These are phyloP conservation scores for Fusarium tupiense DNA, from an alignment of 2,329 filamentous ascomycete species.

Conservation along the genomic window DNA sequence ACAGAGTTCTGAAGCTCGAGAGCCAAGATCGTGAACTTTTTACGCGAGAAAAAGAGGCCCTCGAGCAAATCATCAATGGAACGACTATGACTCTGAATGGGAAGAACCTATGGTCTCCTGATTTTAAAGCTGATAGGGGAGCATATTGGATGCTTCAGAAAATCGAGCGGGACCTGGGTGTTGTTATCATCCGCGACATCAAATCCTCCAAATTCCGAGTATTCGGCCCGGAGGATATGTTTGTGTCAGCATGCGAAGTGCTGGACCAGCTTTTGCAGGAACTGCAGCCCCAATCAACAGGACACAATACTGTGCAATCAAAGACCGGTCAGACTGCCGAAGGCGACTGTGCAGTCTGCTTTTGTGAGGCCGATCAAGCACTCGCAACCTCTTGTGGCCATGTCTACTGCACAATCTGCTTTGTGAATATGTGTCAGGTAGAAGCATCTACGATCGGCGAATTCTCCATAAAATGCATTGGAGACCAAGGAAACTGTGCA, in stretches of 20 bases:
- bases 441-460: neutral
- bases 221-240: neutral
- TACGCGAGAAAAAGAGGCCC: neutral
- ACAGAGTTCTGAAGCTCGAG: slow-evolving; percentile 13
- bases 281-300: slow-evolving; percentile 3
- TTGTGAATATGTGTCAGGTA: slow-evolving; percentile 40
- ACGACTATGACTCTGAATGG: slow-evolving; percentile 4
- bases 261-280: slow-evolving; percentile 39
- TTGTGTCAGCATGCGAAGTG: slow-evolving; percentile 1
- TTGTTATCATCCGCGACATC: slow-evolving; percentile 17
- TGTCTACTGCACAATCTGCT: slow-evolving; percentile 55
- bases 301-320: accelerated
- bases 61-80: slow-evolving; percentile 8
- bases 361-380: slow-evolving; percentile 49
- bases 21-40: slow-evolving; percentile 6
- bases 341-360: slow-evolving; percentile 50
- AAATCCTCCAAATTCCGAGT: slow-evolving; percentile 3
- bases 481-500: neutral
- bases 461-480: neutral
- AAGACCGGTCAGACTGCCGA: neutral
- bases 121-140: neutral
- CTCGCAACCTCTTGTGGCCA: slow-evolving; percentile 52
- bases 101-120: neutral
- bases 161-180: neutral
- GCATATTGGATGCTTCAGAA: neutral